Evolutionary conservation across 768 basidiomycete genomes (phyloP).

Genomic region (Trametes villosa): DNA sequence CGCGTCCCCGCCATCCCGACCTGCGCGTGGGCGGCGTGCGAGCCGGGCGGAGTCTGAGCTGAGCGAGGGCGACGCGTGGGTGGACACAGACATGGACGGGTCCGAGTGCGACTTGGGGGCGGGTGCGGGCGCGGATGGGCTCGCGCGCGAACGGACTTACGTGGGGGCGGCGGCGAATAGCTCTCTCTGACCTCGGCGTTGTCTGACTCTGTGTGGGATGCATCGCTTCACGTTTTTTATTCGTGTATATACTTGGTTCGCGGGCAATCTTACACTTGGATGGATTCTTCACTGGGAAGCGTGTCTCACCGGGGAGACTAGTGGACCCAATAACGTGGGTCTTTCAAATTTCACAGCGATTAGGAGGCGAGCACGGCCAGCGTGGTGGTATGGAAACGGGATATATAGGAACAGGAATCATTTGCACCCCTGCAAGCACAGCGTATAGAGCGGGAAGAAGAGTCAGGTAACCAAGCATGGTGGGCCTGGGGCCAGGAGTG

Average conservation of each 20-base stretch:
- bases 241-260: conserved; percentile 2
- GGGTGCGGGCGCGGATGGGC: neutral
- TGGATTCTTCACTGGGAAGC: neutral
- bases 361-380: too few species aligned
- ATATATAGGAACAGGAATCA: too few species aligned
- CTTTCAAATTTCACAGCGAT: too few species aligned
- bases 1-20: conserved; percentile 3
- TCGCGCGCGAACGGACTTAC: conserved; percentile 17
- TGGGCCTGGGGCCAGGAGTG: too few species aligned
- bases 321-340: too few species aligned
- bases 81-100: conserved; percentile 45
- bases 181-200: conserved; percentile 1
- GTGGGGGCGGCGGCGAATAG: conserved; percentile 12
- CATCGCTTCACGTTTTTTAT: neutral
- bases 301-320: neutral
- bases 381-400: too few species aligned
- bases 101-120: conserved; percentile 30
- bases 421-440: too few species aligned
- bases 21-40: neutral
- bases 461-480: too few species aligned
- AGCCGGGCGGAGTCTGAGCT: conserved; percentile 8
- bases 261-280: neutral
- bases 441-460: too few species aligned
- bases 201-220: neutral
- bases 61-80: conserved; percentile 40